Conservation (phyloP, 352 stramenopile species). For the Phytophthora fragariaefolia region DNA sequence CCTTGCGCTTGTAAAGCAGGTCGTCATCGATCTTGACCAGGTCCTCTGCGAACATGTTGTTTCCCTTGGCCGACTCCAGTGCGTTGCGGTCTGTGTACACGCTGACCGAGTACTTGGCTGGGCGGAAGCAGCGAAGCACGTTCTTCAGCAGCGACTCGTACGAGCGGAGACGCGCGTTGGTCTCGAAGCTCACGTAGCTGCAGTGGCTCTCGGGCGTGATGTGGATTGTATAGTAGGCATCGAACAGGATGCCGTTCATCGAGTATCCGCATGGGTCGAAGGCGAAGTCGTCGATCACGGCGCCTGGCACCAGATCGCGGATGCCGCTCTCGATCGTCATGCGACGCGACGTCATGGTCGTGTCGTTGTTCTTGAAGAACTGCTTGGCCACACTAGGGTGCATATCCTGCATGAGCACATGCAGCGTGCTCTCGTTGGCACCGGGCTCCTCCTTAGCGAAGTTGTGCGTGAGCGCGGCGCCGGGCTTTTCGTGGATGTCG, state of each 20-base stretch:
- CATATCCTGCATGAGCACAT: slow-evolving; percentile 91
- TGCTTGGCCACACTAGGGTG: slow-evolving; percentile 78
- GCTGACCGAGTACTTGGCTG: slow-evolving; percentile 97
- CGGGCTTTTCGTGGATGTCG: slow-evolving; percentile 74
- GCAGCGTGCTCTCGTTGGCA: slow-evolving; percentile 74
- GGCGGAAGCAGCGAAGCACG: slow-evolving; percentile 97
- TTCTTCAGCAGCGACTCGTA: slow-evolving; percentile 96
- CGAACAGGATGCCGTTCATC: slow-evolving; percentile 99
- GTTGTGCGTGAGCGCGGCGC: slow-evolving; percentile 22
- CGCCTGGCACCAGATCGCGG: slow-evolving; percentile 93
- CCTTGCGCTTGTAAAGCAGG: slow-evolving; percentile 82
- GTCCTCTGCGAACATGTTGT: slow-evolving; percentile 81
- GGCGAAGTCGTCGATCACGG: slow-evolving; percentile 96
- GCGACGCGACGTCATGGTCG: slow-evolving; percentile 75
- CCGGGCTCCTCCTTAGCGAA: slow-evolving; percentile 22
- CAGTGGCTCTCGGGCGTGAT: slow-evolving; percentile 97
- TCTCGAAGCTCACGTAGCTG: slow-evolving; percentile 99
- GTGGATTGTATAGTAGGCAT: slow-evolving; percentile 99
- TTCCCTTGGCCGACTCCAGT: slow-evolving; percentile 64
- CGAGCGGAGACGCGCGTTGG: slow-evolving; percentile 90
- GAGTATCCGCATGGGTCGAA: slow-evolving; percentile 99
- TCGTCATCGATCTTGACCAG: slow-evolving; percentile 77
- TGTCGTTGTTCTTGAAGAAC: slow-evolving; percentile 86
- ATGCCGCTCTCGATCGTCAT: slow-evolving; percentile 97
- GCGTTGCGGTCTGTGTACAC: slow-evolving; percentile 94